Evolutionary conservation across 2,329 filamentous ascomycete species (phyloP).

Genomic region (Claviceps maximensis): DNA sequence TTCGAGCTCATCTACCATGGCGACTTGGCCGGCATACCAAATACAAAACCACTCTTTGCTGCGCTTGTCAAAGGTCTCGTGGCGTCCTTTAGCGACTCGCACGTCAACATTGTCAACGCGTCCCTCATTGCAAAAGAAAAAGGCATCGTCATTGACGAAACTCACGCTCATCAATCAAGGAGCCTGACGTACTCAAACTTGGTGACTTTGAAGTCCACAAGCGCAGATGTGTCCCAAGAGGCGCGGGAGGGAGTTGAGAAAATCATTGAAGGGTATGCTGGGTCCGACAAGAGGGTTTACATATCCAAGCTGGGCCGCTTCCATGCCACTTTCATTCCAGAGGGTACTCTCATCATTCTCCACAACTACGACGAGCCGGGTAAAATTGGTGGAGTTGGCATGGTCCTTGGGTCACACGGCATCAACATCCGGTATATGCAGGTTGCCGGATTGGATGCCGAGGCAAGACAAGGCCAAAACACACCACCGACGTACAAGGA

Average conservation of each 20-base stretch:
- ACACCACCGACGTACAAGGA: slow-evolving; percentile 14
- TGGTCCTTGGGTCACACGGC: slow-evolving; percentile 51
- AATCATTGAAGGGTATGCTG: slow-evolving; percentile 51
- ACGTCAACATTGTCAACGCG: slow-evolving; percentile 76
- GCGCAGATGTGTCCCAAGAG: slow-evolving; percentile 15
- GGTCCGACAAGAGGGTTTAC: slow-evolving; percentile 45
- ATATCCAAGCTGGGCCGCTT: slow-evolving; percentile 66
- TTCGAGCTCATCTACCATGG: slow-evolving; percentile 72
- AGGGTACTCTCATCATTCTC: slow-evolving; percentile 63
- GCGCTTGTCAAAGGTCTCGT: slow-evolving; percentile 67
- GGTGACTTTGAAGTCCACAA: slow-evolving; percentile 54
- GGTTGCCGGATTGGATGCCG: slow-evolving; percentile 41
- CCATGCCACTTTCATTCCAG: slow-evolving; percentile 57
- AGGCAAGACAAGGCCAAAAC: slow-evolving; percentile 11
- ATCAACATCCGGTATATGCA: slow-evolving; percentile 77
- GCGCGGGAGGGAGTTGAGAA: slow-evolving; percentile 12
- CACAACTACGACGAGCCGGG: slow-evolving; percentile 72
- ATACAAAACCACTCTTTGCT: slow-evolving; percentile 67
- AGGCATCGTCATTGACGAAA: slow-evolving; percentile 66
- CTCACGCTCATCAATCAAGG: slow-evolving; percentile 48
- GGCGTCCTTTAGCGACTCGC: slow-evolving; percentile 51
- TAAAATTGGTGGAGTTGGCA: slow-evolving; percentile 71
- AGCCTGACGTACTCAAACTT: slow-evolving; percentile 54
- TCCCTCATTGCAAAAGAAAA: slow-evolving; percentile 62
- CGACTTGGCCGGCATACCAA: slow-evolving; percentile 55